Evolutionary conservation across 2,329 filamentous ascomycete species (phyloP).

Genomic region (Penicillium decumbens): DNA sequence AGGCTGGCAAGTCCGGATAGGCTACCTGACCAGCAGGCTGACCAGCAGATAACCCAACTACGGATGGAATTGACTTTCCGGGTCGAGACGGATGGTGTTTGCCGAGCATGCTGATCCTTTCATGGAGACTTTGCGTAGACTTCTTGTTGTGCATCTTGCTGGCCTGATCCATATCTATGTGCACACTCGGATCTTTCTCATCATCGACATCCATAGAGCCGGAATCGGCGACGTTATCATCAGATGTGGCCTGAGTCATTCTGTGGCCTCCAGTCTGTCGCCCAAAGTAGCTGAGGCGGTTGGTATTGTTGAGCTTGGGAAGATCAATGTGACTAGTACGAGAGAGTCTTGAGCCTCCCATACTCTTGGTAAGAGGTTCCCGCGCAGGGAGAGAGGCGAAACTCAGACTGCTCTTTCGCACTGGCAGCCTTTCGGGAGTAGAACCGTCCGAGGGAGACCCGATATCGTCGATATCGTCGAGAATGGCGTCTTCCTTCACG

Average conservation of each 20-base stretch:
- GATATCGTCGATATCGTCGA: slow-evolving; percentile 44
- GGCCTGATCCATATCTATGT: slow-evolving; percentile 49
- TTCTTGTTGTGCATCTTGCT: slow-evolving; percentile 70
- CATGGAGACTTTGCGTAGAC: slow-evolving; percentile 87
- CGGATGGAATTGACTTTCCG: slow-evolving; percentile 44
- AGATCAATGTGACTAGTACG: slow-evolving; percentile 74
- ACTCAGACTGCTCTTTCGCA: slow-evolving; percentile 90
- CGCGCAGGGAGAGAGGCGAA: slow-evolving; percentile 90
- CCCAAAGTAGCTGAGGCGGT: slow-evolving; percentile 68
- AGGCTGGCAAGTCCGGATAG: slow-evolving; percentile 35
- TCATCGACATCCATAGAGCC: slow-evolving; percentile 51
- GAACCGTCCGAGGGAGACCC: slow-evolving; percentile 47
- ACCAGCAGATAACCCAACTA: slow-evolving; percentile 23
- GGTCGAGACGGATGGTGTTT: slow-evolving; percentile 48
- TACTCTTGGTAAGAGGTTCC: slow-evolving; percentile 80
- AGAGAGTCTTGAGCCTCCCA: slow-evolving; percentile 64
- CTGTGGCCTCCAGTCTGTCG: slow-evolving; percentile 62
- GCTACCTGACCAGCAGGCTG: slow-evolving; percentile 33
- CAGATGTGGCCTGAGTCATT: slow-evolving; percentile 31
- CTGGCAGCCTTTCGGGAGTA: slow-evolving; percentile 56
- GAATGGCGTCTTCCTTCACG: slow-evolving; percentile 30
- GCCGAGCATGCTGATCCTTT: slow-evolving; percentile 76
- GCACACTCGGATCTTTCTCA: slow-evolving; percentile 48
- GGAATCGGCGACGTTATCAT: slow-evolving; percentile 45
- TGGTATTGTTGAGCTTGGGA: slow-evolving; percentile 38